Conservation (phyloP, 2,329 filamentous ascomycete species). For the Verticillium longisporum region DNA sequence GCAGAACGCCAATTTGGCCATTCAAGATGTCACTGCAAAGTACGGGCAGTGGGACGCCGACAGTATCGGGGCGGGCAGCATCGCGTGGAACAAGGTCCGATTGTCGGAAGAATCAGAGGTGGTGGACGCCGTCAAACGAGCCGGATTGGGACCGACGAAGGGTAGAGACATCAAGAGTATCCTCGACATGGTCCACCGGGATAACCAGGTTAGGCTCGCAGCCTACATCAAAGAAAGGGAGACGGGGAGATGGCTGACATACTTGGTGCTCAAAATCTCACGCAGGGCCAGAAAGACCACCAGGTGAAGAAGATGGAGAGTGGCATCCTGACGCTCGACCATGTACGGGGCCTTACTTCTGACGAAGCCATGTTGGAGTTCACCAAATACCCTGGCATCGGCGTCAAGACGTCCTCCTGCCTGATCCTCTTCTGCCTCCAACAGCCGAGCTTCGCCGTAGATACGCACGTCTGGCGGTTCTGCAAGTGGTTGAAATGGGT, state of each 20-base stretch:
- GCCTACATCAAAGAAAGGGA: constrained; percentile 36
- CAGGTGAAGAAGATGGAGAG: constrained; percentile 52
- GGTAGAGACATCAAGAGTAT: constrained; percentile 67
- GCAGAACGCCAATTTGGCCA: constrained; percentile 53
- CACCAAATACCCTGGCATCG: constrained; percentile 43
- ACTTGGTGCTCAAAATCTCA: constrained; percentile 30
- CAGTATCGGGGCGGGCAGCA: constrained; percentile 62
- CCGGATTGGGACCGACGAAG: constrained; percentile 66
- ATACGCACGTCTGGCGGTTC: constrained; percentile 49
- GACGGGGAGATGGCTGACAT: constrained; percentile 32
- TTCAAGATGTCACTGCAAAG: constrained; percentile 54
- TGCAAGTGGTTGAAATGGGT: constrained; percentile 48
- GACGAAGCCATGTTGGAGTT: constrained; percentile 45
- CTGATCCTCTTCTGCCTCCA: constrained; percentile 50
- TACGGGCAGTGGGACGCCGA: constrained; percentile 56
- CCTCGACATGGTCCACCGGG: constrained; percentile 63
- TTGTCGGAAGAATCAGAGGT: constrained; percentile 52
- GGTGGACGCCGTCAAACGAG: constrained; percentile 61
- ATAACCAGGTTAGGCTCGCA: constrained; percentile 46
- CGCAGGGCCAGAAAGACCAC: constrained; percentile 41
- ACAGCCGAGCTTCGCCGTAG: constrained; percentile 48
- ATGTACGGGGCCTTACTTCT: constrained; percentile 36
- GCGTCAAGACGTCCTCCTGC: constrained; percentile 51
- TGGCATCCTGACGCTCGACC: constrained; percentile 50
- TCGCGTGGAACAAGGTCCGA: constrained; percentile 68